These are phyloP conservation scores for Cenococcum geophilum DNA, from an alignment of 495 filamentous ascomycete species.

Conservation along the genomic window DNA sequence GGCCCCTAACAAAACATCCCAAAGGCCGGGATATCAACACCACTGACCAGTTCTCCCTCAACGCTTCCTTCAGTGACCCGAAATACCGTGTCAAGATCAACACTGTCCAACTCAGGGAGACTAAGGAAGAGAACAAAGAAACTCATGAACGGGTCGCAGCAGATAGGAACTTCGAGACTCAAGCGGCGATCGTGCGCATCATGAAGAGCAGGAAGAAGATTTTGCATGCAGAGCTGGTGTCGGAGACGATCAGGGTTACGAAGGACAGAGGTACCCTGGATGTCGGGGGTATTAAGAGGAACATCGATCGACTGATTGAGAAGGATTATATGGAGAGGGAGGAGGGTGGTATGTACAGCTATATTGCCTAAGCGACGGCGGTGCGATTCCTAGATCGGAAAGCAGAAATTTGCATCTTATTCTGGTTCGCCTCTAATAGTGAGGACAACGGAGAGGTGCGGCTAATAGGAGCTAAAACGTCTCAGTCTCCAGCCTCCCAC, in stretches of 20 bases:
- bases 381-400: no score
- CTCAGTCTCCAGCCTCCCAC: no score
- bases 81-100: conserved; percentile 98
- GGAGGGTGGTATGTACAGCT: conserved; percentile 70
- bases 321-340: conserved; percentile 90
- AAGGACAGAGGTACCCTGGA: conserved; percentile 77
- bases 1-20: conserved; percentile 80
- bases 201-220: conserved; percentile 95
- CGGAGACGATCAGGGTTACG: conserved; percentile 83
- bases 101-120: conserved; percentile 94
- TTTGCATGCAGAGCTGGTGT: conserved; percentile 70
- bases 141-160: conserved; percentile 84
- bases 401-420: no score
- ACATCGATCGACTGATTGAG: conserved; percentile 97
- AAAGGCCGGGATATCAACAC: conserved; percentile 71
- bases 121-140: conserved; percentile 80
- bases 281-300: conserved; percentile 81
- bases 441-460: no score
- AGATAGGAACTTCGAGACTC: conserved; percentile 90
- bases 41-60: conserved; percentile 76
- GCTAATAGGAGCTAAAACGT: no score
- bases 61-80: conserved; percentile 64
- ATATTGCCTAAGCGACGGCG: conserved; percentile 58
- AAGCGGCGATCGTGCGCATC: conserved; percentile 93
- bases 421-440: no score